Conservation (phyloP, 2,329 filamentous ascomycete genomes). For the Lizonia empirigonia region DNA sequence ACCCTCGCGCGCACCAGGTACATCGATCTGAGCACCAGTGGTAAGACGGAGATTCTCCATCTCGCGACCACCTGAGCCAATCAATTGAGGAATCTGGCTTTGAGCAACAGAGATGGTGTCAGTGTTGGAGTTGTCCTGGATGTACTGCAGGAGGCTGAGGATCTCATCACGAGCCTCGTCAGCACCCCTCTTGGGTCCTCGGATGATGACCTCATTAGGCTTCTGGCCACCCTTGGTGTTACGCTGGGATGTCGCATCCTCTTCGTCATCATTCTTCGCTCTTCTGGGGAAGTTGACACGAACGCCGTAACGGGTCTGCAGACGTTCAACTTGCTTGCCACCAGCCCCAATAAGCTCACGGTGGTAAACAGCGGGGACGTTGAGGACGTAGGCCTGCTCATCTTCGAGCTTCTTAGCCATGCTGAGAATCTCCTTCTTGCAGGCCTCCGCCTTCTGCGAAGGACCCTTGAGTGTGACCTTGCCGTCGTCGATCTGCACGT, state of each 20-base stretch:
- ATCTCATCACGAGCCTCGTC: conserved; percentile 93
- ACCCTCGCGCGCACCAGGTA: conserved; percentile 79
- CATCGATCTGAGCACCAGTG: conserved; percentile 88
- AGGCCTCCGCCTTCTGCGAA: conserved; percentile 88
- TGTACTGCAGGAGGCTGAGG: conserved; percentile 83
- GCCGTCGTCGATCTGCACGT: conserved; percentile 89
- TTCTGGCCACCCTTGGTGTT: conserved; percentile 69
- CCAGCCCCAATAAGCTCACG: conserved; percentile 89
- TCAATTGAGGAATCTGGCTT: conserved; percentile 90
- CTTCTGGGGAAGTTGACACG: conserved; percentile 92
- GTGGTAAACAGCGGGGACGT: conserved; percentile 94
- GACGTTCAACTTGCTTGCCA: conserved; percentile 85
- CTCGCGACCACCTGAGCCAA: conserved; percentile 85
- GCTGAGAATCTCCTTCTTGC: conserved; percentile 79
- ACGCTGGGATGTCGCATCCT: conserved; percentile 67
- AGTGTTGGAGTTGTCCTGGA: conserved; percentile 83
- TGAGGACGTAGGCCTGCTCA: conserved; percentile 83
- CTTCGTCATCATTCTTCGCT: conserved; percentile 70
- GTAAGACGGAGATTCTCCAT: conserved; percentile 87
- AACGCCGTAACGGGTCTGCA: conserved; percentile 92
- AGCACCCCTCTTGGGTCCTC: conserved; percentile 89
- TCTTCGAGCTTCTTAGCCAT: conserved; percentile 86
- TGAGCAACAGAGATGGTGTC: conserved; percentile 84
- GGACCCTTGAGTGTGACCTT: conserved; percentile 96
- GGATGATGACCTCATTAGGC: conserved; percentile 86